Conservation (phyloP, 2,329 filamentous ascomycete genomes). For the Nigrospora sphaerica region DNA sequence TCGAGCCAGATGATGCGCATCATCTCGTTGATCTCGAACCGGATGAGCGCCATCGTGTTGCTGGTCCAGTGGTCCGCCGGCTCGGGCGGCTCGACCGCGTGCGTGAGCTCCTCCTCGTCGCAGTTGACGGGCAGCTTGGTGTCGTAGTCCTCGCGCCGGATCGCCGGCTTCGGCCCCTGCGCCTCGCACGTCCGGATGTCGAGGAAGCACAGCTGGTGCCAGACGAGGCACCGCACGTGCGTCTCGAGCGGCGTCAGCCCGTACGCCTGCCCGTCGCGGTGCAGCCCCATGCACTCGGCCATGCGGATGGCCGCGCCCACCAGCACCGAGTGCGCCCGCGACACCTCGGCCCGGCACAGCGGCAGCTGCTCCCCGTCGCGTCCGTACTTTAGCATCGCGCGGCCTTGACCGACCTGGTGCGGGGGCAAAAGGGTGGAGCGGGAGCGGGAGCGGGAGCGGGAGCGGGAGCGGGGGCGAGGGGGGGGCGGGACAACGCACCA, state of each 20-base stretch:
- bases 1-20: conserved; percentile 65
- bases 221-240: conserved; percentile 64
- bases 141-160: conserved; percentile 69
- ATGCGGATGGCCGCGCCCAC: conserved; percentile 66
- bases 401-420: no score
- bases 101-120: conserved; percentile 55
- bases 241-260: conserved; percentile 60
- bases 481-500: conserved; percentile 39
- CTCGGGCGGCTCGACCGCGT: conserved; percentile 30
- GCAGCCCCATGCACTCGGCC: conserved; percentile 71
- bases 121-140: conserved; percentile 66
- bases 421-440: no score
- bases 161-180: conserved; percentile 64
- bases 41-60: conserved; percentile 59
- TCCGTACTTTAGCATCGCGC: neutral
- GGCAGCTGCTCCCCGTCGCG: conserved; percentile 44
- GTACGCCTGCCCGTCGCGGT: conserved; percentile 63
- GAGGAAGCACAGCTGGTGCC: conserved; percentile 73
- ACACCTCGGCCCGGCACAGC: conserved; percentile 65
- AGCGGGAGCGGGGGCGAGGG: neutral
- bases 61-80: conserved; percentile 56
- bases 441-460: no score
- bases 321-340: conserved; percentile 65
- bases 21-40: conserved; percentile 69
- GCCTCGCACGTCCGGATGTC: conserved; percentile 70